phyloP scores from a whole-genome alignment of 2,329 filamentous ascomycete genomes.

The Fusarium humuli region DNA sequence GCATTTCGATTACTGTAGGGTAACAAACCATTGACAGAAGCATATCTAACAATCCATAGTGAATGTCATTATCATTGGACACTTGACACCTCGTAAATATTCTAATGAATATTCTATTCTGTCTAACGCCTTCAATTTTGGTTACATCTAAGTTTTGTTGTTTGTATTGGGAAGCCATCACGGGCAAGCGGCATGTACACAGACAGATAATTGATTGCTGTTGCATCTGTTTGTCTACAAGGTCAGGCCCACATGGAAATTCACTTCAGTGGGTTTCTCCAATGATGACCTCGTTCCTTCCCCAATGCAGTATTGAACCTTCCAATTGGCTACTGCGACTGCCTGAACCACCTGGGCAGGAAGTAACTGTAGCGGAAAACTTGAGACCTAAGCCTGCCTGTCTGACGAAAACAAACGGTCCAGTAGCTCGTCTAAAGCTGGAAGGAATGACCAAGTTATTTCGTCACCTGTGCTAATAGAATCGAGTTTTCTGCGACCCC shows the following conservation, averaged over 20 bases:
- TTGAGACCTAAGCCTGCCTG: background rate
- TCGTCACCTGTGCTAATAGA: background rate
- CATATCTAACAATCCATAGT: background rate
- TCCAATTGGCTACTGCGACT: constrained; percentile 40
- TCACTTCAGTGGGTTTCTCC: constrained; percentile 16
- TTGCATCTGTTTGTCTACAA: background rate
- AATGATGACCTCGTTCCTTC: constrained; percentile 38
- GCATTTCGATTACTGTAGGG: background rate
- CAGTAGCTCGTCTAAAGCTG: background rate
- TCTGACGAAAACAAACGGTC: background rate
- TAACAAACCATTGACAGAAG: background rate
- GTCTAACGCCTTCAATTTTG: no score
- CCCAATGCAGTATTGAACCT: constrained; percentile 39
- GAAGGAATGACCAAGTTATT: background rate
- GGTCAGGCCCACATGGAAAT: background rate
- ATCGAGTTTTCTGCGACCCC: background rate
- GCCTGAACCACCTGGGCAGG: constrained; percentile 1
- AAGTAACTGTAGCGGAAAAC: background rate
- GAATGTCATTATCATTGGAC: background rate
- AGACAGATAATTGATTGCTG: background rate
- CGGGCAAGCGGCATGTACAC: background rate
- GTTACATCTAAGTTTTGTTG: background rate
- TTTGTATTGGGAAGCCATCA: background rate
- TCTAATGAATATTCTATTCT: background rate
- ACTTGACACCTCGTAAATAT: background rate